Evolutionary conservation across 164 flowering plant species (phyloP), one percentile per base, ranked within the genome.

Genomic region (Umbellularia californica): DNA sequence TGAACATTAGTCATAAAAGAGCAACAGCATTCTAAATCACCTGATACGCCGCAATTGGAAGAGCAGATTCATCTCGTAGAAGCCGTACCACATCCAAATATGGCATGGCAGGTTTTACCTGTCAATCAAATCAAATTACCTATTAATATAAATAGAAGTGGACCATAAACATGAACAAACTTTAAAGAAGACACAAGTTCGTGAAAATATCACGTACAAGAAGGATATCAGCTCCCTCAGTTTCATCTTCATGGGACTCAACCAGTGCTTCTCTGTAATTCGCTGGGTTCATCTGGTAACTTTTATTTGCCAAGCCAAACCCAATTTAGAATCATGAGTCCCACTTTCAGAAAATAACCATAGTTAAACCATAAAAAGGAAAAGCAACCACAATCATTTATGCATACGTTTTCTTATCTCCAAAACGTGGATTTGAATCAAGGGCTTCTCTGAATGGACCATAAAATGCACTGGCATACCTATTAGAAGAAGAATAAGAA

Each of bases 21-120:
- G 25, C 12, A 51, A 27, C 19, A 19, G 60, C 33, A 51, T 14
- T 14, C 33, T 27, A 9, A 50, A 70, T 71, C 75, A 95, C 99
- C 98, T 96, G 99, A 83, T 96, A 94, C 73, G 99, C 98, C 73
- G 99, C 98, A 81, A 96, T 87, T 52, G 99, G 97, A 82, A 96
- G 76, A 58, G 97, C 77, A 33, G 92, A 89, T 71, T 80, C 91
- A 65, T 94, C 94, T 24, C 92, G 87, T 22, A 96, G 95, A 82
- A 92, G 94, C 79, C 90, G 84, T 72, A 94, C 86, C 47, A 96
- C 78, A 82, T 96, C 98, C 85, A 96, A 85, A 77, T 94, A 96
- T 51, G 99, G 99, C 52, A 92, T 84, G 68, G 93, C 99, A 2
- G 99, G 98, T 80, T 93, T 95, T 58, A 93, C 99, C 99, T 93